Conservation (phyloP, 1,284 basidiomycete species). For the Cutaneotrichosporon cutaneum region DNA sequence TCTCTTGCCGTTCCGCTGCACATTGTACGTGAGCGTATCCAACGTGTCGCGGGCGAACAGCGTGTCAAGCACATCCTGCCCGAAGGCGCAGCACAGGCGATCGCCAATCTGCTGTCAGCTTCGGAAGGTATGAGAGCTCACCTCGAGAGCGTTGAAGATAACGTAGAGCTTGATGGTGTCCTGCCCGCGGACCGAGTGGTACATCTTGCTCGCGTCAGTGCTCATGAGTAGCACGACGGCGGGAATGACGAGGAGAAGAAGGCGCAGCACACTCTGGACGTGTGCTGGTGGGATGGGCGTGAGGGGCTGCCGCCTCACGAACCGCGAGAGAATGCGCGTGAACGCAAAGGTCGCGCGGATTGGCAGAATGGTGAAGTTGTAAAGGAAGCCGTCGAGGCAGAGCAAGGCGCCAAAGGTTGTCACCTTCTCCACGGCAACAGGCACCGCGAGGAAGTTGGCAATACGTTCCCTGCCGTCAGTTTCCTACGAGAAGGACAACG, state of each 20-base stretch:
- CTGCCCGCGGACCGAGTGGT: constrained; percentile 97
- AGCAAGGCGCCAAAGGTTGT: constrained; percentile 86
- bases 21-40: constrained; percentile 50
- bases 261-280: constrained; percentile 63
- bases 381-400: constrained; percentile 95
- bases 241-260: constrained; percentile 72
- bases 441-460: constrained; percentile 92
- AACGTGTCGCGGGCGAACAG: constrained; percentile 91
- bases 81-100: constrained; percentile 90
- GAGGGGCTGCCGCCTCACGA: constrained; percentile 17
- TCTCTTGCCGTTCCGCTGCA: constrained; percentile 29
- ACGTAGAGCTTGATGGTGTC: constrained; percentile 99
- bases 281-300: constrained; percentile 43
- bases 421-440: constrained; percentile 90
- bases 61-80: constrained; percentile 95
- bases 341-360: constrained; percentile 76
- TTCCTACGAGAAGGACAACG: background rate
- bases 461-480: constrained; percentile 73
- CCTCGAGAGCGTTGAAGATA: constrained; percentile 96
- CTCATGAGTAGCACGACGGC: constrained; percentile 73
- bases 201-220: constrained; percentile 97
- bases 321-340: constrained; percentile 57
- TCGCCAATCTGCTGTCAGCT: constrained; percentile 67
- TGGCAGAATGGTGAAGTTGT: constrained; percentile 96
- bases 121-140: background rate